phyloP scores from a whole-genome alignment of 2,329 filamentous ascomycete genomes.

The Scleromitrula shiraiana region DNA sequence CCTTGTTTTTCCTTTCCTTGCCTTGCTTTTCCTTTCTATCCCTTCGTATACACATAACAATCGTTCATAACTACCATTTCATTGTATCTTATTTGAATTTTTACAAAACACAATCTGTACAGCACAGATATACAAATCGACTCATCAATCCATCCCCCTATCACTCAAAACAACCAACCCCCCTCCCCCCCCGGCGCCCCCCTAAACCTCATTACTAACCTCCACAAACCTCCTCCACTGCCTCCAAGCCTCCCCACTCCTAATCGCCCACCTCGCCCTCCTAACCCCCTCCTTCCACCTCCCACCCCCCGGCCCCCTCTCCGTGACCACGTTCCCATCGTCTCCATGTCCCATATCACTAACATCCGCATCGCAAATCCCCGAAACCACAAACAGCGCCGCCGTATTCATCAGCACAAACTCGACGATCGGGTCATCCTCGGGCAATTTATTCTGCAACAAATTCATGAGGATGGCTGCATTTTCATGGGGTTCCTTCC shows the following conservation, averaged over 20 bases:
- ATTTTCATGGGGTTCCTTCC: constrained; percentile 80
- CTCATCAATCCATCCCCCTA: too few species aligned
- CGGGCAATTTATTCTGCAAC: constrained; percentile 61
- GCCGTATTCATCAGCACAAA: constrained; percentile 95
- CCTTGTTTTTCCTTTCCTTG: too few species aligned
- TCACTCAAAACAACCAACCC: too few species aligned
- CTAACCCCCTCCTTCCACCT: constrained; percentile 94
- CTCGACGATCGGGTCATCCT: constrained; percentile 77
- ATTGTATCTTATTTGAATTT: too few species aligned
- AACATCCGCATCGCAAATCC: constrained; percentile 74
- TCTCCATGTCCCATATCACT: constrained; percentile 75
- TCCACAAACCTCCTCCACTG: constrained; percentile 81
- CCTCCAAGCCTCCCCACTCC: constrained; percentile 76
- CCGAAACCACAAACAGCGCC: constrained; percentile 75
- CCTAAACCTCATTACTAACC: constrained; percentile 40
- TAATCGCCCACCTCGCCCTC: constrained; percentile 78
- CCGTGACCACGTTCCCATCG: constrained; percentile 70
- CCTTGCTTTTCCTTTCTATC: too few species aligned
- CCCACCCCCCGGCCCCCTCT: constrained; percentile 75
- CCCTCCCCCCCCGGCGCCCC: too few species aligned
- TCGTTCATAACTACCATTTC: too few species aligned
- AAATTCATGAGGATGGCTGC: constrained; percentile 75
- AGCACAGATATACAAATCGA: too few species aligned
- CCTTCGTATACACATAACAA: too few species aligned
- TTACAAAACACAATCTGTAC: too few species aligned